A percentile compares a stretch with the other conserved stretches of the same genome.
phyloP scores from a whole-genome alignment of 495 filamentous ascomycete species.

The Lophiotrema nucula region DNA sequence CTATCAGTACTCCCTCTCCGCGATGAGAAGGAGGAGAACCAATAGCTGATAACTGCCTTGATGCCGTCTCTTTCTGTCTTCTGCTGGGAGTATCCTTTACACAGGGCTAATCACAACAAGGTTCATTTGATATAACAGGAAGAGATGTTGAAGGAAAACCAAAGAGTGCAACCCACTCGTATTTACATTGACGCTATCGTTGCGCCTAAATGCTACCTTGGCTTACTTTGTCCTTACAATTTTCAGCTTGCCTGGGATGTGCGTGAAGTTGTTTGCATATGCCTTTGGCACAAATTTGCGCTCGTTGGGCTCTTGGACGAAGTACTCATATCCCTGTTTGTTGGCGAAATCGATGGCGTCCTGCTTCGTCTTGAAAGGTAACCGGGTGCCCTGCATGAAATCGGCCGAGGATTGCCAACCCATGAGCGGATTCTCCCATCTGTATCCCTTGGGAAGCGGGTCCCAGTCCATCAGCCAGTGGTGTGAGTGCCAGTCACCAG shows the following conservation, averaged over 20 bases:
- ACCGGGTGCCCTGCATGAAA: conserved; percentile 82
- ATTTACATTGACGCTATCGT: too few relatives aligned
- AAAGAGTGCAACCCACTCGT: too few relatives aligned
- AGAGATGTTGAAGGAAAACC: too few relatives aligned
- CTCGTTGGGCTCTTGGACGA: conserved; percentile 94
- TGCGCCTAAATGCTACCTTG: too few relatives aligned
- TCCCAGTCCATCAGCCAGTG: conserved; percentile 99
- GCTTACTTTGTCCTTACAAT: conserved; percentile 85
- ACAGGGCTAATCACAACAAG: too few relatives aligned
- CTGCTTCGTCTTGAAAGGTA: conserved; percentile 91
- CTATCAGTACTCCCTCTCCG: too few relatives aligned
- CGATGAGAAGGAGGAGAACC: too few relatives aligned
- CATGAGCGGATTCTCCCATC: conserved; percentile 98
- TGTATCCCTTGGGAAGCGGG: conserved; percentile 76
- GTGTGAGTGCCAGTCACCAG: conserved; percentile 74
- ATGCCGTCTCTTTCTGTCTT: too few relatives aligned
- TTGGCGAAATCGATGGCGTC: conserved; percentile 92
- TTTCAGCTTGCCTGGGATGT: conserved; percentile 83
- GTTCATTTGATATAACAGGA: too few relatives aligned
- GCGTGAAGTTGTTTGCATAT: conserved; percentile 94
- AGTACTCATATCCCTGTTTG: conserved; percentile 99
- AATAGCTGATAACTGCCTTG: too few relatives aligned
- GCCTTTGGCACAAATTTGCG: conserved; percentile 83
- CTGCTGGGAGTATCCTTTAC: too few relatives aligned
- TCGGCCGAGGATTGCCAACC: conserved; percentile 97